Conservation (phyloP, 257 asterid species). For the Cinchona pubescens region DNA sequence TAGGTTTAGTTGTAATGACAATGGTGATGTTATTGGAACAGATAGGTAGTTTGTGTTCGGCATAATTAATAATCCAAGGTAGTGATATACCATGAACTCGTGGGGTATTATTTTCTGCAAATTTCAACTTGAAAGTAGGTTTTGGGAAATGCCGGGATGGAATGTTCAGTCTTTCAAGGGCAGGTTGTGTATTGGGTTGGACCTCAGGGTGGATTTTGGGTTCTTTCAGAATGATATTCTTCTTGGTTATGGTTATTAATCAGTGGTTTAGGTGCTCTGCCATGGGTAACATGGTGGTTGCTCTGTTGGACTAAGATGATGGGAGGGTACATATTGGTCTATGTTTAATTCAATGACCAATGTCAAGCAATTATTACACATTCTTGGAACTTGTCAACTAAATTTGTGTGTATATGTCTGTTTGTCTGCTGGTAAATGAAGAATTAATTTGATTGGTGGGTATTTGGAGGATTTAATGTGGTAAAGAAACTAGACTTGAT, state of each 20-base stretch:
- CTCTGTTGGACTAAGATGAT: neutral
- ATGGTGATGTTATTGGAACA: neutral
- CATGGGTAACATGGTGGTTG: neutral
- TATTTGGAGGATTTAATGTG: neutral
- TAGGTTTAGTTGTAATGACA: neutral
- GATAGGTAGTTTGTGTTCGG: neutral
- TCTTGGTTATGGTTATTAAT: neutral
- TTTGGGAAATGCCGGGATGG: neutral
- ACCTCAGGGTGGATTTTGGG: neutral
- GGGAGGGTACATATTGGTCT: neutral
- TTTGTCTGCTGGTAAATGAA: neutral
- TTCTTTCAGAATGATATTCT: neutral
- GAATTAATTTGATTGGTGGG: neutral
- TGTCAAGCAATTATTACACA: neutral
- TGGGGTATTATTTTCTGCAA: neutral
- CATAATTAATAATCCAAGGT: neutral
- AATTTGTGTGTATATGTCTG: neutral
- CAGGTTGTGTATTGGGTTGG: neutral
- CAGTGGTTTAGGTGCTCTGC: neutral
- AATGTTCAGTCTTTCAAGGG: neutral
- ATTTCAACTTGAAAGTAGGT: neutral
- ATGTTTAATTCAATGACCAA: too few relatives aligned
- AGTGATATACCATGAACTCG: neutral
- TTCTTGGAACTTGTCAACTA: neutral
- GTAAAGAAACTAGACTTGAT: neutral